A percentile compares a stretch with the other conserved stretches of the same genome.
phyloP scores from a whole-genome alignment of 495 filamentous ascomycete species.

The Diplogelasinospora grovesii region DNA sequence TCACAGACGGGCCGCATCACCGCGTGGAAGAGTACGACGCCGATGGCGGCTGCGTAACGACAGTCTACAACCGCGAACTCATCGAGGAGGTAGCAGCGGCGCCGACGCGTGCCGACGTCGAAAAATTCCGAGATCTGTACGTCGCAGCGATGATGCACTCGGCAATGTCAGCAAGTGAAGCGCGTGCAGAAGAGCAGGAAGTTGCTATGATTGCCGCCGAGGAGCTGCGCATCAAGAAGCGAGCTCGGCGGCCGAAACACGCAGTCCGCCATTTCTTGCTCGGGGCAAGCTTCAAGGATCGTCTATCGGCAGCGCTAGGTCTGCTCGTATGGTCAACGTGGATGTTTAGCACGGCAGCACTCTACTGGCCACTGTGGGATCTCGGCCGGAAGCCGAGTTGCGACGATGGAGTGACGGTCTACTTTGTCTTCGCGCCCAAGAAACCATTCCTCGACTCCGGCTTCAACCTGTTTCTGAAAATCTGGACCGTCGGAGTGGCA shows the following conservation, averaged over 20 bases:
- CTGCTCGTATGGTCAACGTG: conserved; percentile 22
- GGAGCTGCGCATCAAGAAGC: conserved; percentile 18
- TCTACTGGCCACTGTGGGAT: conserved; percentile 23
- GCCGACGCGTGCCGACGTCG: conserved; percentile 22
- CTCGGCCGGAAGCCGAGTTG: conserved; percentile 21
- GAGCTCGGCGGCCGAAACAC: conserved; percentile 10
- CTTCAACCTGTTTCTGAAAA: conserved; percentile 17
- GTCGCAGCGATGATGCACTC: conserved; percentile 22
- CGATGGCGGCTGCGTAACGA: conserved; percentile 21
- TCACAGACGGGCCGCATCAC: conserved; percentile 5
- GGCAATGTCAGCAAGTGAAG: conserved; percentile 14
- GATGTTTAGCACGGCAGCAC: conserved; percentile 23
- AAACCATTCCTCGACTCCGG: conserved; percentile 20
- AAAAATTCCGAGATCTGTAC: conserved; percentile 25
- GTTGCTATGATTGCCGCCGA: conserved; percentile 21
- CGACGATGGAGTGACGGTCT: conserved; percentile 24
- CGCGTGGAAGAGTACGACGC: conserved; percentile 7
- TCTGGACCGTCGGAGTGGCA: conserved; percentile 26
- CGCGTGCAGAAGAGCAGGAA: conserved; percentile 22
- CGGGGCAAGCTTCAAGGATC: conserved; percentile 23
- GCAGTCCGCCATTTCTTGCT: conserved; percentile 19
- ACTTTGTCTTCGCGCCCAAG: conserved; percentile 24
- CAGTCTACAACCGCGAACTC: conserved; percentile 23
- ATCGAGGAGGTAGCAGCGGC: conserved; percentile 24
- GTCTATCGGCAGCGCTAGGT: conserved; percentile 20